Base-by-base conservation (phyloP, 768 basidiomycete species). In the Cystofilobasidium capitatum region DNA sequence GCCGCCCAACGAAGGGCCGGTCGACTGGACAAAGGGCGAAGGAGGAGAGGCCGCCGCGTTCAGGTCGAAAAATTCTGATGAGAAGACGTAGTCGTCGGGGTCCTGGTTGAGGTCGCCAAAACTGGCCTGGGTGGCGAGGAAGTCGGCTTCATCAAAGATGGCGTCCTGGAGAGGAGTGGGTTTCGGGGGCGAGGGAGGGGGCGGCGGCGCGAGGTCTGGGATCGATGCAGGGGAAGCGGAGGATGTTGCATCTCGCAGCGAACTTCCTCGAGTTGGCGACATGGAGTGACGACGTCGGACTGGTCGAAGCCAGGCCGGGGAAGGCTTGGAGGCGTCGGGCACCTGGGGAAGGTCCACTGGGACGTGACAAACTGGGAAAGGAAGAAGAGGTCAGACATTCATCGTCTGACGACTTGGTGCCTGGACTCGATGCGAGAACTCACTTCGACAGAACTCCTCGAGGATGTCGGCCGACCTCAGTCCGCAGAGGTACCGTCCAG, bases 401-500 rank as follows among this genome's bases (percentile, higher is more conserved):
- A 13, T 17, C 33, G 44, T 72, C 65, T 59, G 59, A 26, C 4
- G 26, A 55, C 33, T 62, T n/a, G 5, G 7, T 1, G 26, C 37
- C 2, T n/a, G 33, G 36, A 22, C 26, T 64, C 47, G 69, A 62
- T n/a, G 49, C 20, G 80, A 80, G 76, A 70, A 87, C 90, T 78
- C 75, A 79, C 79, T 77, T 67, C 91, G 85, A 79, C 92, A 94
- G 76, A 93, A 92, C 76, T 94, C 92, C 74, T 94, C 91, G 83
- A 96, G 87, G 49, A 94, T 82, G 77, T 94, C 92, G 35, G 91
- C 90, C 55, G 88, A 90, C 61, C 92, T 81, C 49, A 91, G 83
- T 1, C 63, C 91, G 74, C 92, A 94, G 26, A 94, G 84, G 78
- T 96, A 96, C 55, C 91, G 83, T 70, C 88, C 89, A 71, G 89